Evolutionary conservation across 2,329 filamentous ascomycete genomes (phyloP), one percentile per base, ranked within the genome.

Genomic region (Aotearoamyces nothofagi): DNA sequence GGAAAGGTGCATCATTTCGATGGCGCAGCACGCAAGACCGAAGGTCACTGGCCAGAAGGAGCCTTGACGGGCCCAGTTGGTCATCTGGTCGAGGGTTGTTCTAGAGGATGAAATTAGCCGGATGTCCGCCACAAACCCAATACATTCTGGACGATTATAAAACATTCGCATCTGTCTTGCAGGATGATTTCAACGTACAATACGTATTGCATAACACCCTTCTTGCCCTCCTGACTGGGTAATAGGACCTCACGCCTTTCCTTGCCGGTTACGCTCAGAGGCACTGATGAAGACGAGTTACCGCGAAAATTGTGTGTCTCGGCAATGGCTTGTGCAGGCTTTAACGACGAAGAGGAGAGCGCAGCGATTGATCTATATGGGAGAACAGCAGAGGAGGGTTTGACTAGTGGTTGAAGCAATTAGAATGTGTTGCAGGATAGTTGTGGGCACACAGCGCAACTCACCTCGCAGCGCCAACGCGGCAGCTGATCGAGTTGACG

Each of bases 1-100:
- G 17, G 81, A 90, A 12, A 83, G 64, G 53, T 86, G 79, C 82
- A 92, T 92, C 82, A 92, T 92, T 53, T 92, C 82, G 50, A 92
- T 60, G 54, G 78, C 81, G 55, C 82, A 92, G 66, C 82, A 92
- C 47, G 82, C 82, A 27, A 90, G 76, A 29, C 77, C 82, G 52
- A 92, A 92, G 27, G 78, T 84, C 67, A 92, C 76, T 42, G 82
- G 82, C 82, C 82, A 92, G 29, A 90, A 63, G 10, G 82, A 92
- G 31, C 75, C 71, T 57, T 90, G 79, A 28, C 82, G 74, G 20
- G 72, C 77, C 82, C 82, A 92, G 60, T 86, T 87, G 55, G 78
- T 60, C 38, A 90, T 66, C 47, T 77, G 66, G 51, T 92, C 81
- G 47, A 84, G 66, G 4, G 78, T 78, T 31, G 80, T 82, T 38